Evolutionary conservation across 1,284 basidiomycete species (phyloP).

Genomic region (Xerocomus cyaneibrunnescens): DNA sequence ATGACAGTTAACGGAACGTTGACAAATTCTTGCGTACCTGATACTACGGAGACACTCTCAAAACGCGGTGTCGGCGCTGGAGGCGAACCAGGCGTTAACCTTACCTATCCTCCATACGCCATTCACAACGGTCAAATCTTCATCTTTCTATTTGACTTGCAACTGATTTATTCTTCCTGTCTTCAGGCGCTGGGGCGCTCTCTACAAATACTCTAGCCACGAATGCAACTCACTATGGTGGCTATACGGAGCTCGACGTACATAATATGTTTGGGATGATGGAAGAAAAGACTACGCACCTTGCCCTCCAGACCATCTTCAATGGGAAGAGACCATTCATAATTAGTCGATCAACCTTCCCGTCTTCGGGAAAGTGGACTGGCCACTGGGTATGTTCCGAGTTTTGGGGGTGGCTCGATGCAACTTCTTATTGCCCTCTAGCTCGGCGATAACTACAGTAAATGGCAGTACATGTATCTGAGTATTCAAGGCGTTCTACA

Average conservation of each 20-base stretch:
- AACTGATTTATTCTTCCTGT: background rate
- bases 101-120: conserved; percentile 61
- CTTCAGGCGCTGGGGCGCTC: conserved; percentile 23
- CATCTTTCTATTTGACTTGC: too few species aligned
- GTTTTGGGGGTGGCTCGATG: too few species aligned
- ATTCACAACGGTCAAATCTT: conserved; percentile 59
- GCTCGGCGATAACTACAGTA: conserved; percentile 71
- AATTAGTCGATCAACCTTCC: conserved; percentile 47
- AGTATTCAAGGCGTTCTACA: conserved; percentile 68
- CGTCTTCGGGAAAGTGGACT: conserved; percentile 59
- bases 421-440: conserved; percentile 33
- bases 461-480: conserved; percentile 61
- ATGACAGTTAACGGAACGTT: conserved; percentile 40
- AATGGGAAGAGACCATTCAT: conserved; percentile 41
- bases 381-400: conserved; percentile 48
- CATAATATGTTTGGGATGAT: conserved; percentile 44
- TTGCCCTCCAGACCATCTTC: conserved; percentile 31
- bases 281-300: conserved; percentile 37
- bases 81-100: conserved; percentile 42
- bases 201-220: conserved; percentile 33
- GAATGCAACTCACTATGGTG: conserved; percentile 40
- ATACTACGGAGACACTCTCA: too few species aligned
- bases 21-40: conserved; percentile 42
- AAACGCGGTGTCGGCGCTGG: too few species aligned
- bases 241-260: conserved; percentile 37